These are phyloP conservation scores for Eucalyptus sp. DNA, from an alignment of 345 rosid species.

Conservation along the genomic window DNA sequence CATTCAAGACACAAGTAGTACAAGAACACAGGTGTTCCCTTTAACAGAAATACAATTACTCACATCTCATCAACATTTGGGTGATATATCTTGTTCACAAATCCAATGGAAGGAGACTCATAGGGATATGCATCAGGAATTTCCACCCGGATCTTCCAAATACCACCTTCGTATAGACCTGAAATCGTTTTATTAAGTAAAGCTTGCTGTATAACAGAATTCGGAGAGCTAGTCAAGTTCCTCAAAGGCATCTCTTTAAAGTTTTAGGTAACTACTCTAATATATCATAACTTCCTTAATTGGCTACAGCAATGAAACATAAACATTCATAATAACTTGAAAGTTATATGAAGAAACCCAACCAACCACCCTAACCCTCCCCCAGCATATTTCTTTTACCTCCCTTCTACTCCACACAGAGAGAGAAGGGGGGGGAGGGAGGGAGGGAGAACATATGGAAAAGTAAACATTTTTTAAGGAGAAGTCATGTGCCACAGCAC, in stretches of 20 bases:
- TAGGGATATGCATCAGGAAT: slow-evolving; percentile 74
- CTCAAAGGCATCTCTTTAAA: background rate
- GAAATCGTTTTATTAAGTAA: slow-evolving; percentile 1
- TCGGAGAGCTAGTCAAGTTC: background rate
- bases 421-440: background rate
- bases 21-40: background rate
- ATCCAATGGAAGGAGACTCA: slow-evolving; percentile 61
- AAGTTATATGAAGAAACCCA: background rate
- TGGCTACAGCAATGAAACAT: background rate
- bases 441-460: background rate
- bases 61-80: slow-evolving; percentile 69
- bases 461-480: background rate
- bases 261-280: background rate
- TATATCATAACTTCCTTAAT: background rate
- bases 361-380: background rate
- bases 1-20: background rate
- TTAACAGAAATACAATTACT: slow-evolving; percentile 5
- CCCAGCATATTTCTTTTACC: background rate
- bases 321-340: background rate
- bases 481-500: background rate
- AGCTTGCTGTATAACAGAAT: background rate
- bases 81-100: slow-evolving; percentile 65
- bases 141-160: slow-evolving; percentile 60
- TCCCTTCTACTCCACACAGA: background rate
- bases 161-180: slow-evolving; percentile 68